Evolutionary conservation across 1,284 basidiomycete species (phyloP).

Genomic region (Trichosporon faecale): DNA sequence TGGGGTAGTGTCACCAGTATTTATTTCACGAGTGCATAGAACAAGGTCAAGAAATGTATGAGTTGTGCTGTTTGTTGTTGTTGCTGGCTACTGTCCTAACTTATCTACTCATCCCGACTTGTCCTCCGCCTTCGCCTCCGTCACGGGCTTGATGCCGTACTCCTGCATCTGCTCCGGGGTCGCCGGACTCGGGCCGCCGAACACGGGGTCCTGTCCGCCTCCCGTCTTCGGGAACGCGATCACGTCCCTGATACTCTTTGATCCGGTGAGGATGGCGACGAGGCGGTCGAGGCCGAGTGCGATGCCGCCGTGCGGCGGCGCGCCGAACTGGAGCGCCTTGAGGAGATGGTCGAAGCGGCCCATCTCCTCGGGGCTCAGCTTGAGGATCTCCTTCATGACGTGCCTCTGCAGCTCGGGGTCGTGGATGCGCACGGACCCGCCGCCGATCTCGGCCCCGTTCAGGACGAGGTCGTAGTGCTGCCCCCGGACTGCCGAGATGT

Average conservation of each 20-base stretch:
- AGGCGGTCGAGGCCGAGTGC: conserved; percentile 89
- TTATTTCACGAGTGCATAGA: not conserved
- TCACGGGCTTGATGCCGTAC: conserved; percentile 41
- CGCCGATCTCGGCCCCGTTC: conserved; percentile 89
- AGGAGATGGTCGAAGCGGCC: conserved; percentile 77
- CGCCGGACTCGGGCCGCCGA: conserved; percentile 75
- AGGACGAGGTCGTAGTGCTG: conserved; percentile 98
- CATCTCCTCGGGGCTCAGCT: conserved; percentile 71
- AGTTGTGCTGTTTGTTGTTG: not conserved
- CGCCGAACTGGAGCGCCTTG: conserved; percentile 79
- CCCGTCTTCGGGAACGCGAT: conserved; percentile 93
- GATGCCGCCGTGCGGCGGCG: conserved; percentile 93
- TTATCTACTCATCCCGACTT: not conserved
- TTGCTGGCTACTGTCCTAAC: not conserved
- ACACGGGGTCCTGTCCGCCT: conserved; percentile 78
- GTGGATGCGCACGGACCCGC: conserved; percentile 88
- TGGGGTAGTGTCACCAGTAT: not conserved
- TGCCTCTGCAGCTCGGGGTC: conserved; percentile 79
- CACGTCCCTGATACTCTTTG: conserved; percentile 83
- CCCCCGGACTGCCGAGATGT: conserved; percentile 67
- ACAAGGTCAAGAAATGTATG: not conserved
- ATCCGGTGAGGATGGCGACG: conserved; percentile 81
- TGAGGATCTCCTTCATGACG: conserved; percentile 72
- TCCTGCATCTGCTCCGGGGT: conserved; percentile 57
- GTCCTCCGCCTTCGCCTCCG: not conserved